These are phyloP conservation scores for Plasmodium inui DNA, from an alignment of 169 alveolate species.

Conservation along the genomic window DNA sequence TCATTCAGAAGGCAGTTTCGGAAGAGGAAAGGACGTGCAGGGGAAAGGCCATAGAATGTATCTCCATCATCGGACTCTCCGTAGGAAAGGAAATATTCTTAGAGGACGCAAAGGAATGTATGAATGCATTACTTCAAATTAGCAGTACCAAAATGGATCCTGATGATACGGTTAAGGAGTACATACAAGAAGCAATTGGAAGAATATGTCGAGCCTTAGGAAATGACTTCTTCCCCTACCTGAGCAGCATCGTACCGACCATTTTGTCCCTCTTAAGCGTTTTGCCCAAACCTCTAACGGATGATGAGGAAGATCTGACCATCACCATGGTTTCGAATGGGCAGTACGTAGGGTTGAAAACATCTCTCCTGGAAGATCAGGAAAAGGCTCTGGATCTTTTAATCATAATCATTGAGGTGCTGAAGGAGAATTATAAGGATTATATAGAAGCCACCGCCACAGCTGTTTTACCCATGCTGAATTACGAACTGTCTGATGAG, in stretches of 20 bases:
- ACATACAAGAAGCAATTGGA: constrained; percentile 90
- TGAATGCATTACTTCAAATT: constrained; percentile 88
- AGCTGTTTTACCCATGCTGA: constrained; percentile 84
- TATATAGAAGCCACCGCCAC: constrained; percentile 83
- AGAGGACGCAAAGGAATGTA: constrained; percentile 89
- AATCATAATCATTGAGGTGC: constrained; percentile 81
- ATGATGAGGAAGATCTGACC: constrained; percentile 83
- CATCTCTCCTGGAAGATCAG: constrained; percentile 83
- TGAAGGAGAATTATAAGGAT: constrained; percentile 83
- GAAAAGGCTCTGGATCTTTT: constrained; percentile 80
- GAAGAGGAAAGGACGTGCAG: constrained; percentile 89
- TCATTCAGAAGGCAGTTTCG: constrained; percentile 81
- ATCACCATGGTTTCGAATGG: constrained; percentile 82
- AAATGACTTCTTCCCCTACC: constrained; percentile 88
- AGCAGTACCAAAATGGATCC: constrained; percentile 86
- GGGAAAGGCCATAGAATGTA: constrained; percentile 93
- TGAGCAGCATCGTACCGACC: constrained; percentile 90
- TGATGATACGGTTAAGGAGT: constrained; percentile 92
- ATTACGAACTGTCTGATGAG: constrained; percentile 85
- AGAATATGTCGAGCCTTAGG: constrained; percentile 91
- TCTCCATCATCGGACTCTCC: constrained; percentile 90
- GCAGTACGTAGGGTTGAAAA: constrained; percentile 83
- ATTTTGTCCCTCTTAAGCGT: constrained; percentile 70
- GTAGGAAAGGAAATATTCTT: constrained; percentile 87
- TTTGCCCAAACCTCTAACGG: constrained; percentile 53